Percentiles rank a stretch among this genome's conserved stretches.
Evolutionary conservation across 1,139 yeast species (phyloP).

Genomic region (Yamadazyma dushanensis): DNA sequence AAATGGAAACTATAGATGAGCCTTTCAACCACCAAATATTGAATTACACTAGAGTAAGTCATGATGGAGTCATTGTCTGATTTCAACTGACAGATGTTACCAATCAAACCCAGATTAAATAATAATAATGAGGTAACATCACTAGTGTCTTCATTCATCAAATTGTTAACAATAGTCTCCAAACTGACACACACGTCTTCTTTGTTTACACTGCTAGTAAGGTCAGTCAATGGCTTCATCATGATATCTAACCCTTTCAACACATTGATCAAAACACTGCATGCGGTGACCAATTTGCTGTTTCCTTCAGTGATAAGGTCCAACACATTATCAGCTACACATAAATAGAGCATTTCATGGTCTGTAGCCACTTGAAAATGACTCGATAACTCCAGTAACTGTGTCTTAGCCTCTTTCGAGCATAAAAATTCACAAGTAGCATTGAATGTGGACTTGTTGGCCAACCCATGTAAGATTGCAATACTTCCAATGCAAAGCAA

Average conservation of each 20-base stretch:
- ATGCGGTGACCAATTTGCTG: not conserved
- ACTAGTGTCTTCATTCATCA: conserved; percentile 1
- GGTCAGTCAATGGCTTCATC: not conserved
- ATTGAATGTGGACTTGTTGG: conserved; percentile 8
- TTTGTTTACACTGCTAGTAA: not conserved
- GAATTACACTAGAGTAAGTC: conserved; percentile 6
- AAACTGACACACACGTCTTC: not conserved
- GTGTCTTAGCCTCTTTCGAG: not conserved
- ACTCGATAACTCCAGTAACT: not conserved
- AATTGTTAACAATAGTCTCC: conserved; percentile 3
- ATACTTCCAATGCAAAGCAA: conserved; percentile 7
- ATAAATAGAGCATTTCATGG: not conserved
- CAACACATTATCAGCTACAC: not conserved
- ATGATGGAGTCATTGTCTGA: not conserved
- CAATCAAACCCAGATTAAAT: conserved; percentile 1
- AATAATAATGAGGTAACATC: not conserved
- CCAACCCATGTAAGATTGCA: conserved; percentile 6
- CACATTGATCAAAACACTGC: not conserved
- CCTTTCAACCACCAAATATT: conserved; percentile 7
- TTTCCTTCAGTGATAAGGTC: not conserved
- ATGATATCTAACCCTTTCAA: not conserved
- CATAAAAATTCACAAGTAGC: not conserved
- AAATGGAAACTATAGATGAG: conserved; percentile 3
- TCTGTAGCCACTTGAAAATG: not conserved
- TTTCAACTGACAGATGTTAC: not conserved